These are phyloP conservation scores for Tricholoma flavovirens DNA, from an alignment of 768 basidiomycete genomes.

Conservation along the genomic window DNA sequence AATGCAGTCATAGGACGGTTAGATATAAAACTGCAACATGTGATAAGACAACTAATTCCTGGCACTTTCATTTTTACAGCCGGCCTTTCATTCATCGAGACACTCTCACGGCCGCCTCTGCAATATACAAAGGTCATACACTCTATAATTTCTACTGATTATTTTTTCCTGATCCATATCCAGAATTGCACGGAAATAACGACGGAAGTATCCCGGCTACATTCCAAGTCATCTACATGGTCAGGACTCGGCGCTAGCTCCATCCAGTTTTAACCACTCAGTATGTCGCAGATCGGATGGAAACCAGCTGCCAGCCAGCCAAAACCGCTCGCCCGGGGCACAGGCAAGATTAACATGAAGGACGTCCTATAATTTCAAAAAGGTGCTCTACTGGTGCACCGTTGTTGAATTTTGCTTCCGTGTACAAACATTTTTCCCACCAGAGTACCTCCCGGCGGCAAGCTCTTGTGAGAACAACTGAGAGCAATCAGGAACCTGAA, in stretches of 20 bases:
- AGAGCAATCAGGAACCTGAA: too few species aligned
- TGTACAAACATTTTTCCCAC: too few species aligned
- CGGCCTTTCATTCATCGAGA: slow-evolving; percentile 71
- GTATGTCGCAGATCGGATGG: slow-evolving; percentile 38
- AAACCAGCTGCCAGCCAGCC: slow-evolving; percentile 39
- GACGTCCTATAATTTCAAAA: slow-evolving; percentile 34
- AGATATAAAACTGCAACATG: slow-evolving; percentile 8
- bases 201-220: slow-evolving; percentile 89
- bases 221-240: slow-evolving; percentile 94
- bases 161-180: neutral
- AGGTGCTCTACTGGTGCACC: too few species aligned
- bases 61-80: slow-evolving; percentile 28
- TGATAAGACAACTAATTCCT: neutral
- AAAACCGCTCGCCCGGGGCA: slow-evolving; percentile 40
- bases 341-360: slow-evolving; percentile 38
- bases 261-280: neutral
- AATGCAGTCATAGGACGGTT: slow-evolving; percentile 87
- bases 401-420: too few species aligned
- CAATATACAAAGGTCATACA: slow-evolving; percentile 88
- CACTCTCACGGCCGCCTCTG: slow-evolving; percentile 84
- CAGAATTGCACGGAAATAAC: slow-evolving; percentile 80
- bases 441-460: too few species aligned
- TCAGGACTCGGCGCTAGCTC: slow-evolving; percentile 26
- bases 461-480: too few species aligned
- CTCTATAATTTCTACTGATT: slow-evolving; percentile 6